These are phyloP conservation scores for Aquilaria sinensis DNA, from an alignment of 345 rosid species.

Conservation along the genomic window DNA sequence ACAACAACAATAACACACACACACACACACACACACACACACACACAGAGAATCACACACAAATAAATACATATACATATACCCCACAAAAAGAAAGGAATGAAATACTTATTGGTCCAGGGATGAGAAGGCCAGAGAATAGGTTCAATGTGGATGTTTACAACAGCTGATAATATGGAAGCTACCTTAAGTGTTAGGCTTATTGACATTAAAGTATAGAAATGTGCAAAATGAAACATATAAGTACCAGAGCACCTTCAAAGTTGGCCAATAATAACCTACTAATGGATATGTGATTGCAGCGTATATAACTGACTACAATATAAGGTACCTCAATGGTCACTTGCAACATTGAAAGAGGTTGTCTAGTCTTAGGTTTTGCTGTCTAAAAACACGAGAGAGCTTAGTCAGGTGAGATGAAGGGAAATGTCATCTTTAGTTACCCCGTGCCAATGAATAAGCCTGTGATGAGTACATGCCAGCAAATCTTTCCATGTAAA, in stretches of 20 bases:
- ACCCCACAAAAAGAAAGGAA: too few relatives aligned
- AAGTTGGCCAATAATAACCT: constrained; percentile 27
- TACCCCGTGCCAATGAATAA: constrained; percentile 45
- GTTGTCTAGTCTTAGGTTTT: too few relatives aligned
- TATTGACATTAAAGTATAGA: constrained; percentile 28
- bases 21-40: too few relatives aligned
- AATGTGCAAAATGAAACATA: constrained; percentile 37
- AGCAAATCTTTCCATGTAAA: constrained; percentile 30
- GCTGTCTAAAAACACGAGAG: background rate
- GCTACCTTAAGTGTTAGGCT: constrained; percentile 35
- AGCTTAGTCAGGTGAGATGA: too few relatives aligned
- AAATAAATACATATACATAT: too few relatives aligned
- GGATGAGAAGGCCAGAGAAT: constrained; percentile 44
- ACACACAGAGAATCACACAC: too few relatives aligned
- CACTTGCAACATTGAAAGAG: constrained; percentile 25
- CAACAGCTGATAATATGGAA: constrained; percentile 19
- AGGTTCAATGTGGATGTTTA: constrained; percentile 34
- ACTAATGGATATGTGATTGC: constrained; percentile 31
- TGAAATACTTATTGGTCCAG: constrained; percentile 27
- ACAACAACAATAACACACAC: too few relatives aligned
- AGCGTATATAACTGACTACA: constrained; percentile 19
- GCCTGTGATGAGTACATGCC: constrained; percentile 41
- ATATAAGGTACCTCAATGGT: constrained; percentile 44
- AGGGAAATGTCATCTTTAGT: background rate
- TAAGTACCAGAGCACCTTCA: constrained; percentile 36